Base-by-base conservation (phyloP, 164 flowering plant genomes). In the Magnolia kwangsiensis region DNA sequence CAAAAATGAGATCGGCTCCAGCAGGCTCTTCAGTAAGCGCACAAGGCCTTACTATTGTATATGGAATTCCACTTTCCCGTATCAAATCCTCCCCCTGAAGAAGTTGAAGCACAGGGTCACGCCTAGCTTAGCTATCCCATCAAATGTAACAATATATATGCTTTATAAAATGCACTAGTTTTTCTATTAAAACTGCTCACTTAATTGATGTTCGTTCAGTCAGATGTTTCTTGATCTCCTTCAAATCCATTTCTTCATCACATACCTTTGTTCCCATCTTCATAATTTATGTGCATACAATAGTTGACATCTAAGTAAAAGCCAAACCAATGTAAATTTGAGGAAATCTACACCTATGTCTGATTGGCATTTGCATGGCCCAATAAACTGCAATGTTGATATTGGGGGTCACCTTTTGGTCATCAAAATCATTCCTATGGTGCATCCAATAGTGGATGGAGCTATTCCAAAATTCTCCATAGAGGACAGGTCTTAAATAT, bases 21-120 rank as follows among this genome's bases (percentile, higher is more conserved):
- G 98, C 98, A 74, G 98, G 99, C 82, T 96, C 99, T 82, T 94
- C 97, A 8, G 98, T 96, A 75, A 96, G 82, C 50, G 99, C 99
- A 86, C 98, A 96, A 69, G 99, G 99, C 85, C 99, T 90, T 23
- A 96, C 84, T 73, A 96, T 96, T 77, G 99, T 75, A 81, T 90
- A 94, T 51, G 98, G 97, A 45, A 96, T 84, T 68, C 97, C 97
- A 84, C 98, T 94, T 82, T 91, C 97, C 29, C 99, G 83, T 67
- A 96, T 82, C 88, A 90, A 76, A 88, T 96, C 99, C 82, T 96
- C 99, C 21, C 99, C 99, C 99, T 96, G 79, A 31, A 66, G 45
- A 69, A 23, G 50, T 4, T 78, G 16, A 61, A 76, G 49, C 21
- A 50, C 13, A 74, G 20, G 50, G 18, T 29, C 61, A 64, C 19